Conservation (phyloP, 257 asterid genomes). For the Jaltomata sinuosa region DNA sequence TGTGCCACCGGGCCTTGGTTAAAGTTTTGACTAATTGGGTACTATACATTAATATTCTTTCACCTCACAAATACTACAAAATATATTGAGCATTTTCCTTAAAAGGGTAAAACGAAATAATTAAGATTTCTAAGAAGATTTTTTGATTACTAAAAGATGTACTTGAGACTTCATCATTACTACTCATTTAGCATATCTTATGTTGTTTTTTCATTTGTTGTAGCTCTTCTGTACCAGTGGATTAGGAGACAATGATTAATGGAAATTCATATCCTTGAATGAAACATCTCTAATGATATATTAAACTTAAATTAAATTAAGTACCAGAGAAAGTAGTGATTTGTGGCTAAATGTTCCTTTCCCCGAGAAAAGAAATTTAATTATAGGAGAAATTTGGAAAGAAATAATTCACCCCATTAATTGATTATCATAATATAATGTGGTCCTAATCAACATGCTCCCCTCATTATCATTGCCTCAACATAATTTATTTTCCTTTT, state of each 20-base stretch:
- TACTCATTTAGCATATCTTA: neutral
- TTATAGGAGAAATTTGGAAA: neutral
- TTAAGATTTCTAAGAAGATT: neutral
- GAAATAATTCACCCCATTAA: neutral
- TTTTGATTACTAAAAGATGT: neutral
- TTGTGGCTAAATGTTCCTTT: neutral
- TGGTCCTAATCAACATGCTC: neutral
- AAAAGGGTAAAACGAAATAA: neutral
- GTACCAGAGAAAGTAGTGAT: neutral
- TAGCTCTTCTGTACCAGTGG: neutral
- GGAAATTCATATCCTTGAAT: neutral
- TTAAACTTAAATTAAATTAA: neutral
- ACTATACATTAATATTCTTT: neutral
- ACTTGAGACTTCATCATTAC: neutral
- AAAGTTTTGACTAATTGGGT: neutral
- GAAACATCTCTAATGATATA: neutral
- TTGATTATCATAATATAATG: neutral
- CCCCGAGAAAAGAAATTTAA: too few relatives aligned
- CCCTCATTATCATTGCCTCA: neutral
- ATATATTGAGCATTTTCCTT: neutral
- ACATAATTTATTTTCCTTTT: neutral
- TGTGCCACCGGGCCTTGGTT: neutral
- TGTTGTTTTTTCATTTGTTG: neutral
- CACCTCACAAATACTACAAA: neutral
- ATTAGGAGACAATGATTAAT: neutral